Percentiles rank a stretch among this genome's conserved stretches.
phyloP scores from a whole-genome alignment of 1,284 basidiomycete species.

The Boletus semigastroideus region DNA sequence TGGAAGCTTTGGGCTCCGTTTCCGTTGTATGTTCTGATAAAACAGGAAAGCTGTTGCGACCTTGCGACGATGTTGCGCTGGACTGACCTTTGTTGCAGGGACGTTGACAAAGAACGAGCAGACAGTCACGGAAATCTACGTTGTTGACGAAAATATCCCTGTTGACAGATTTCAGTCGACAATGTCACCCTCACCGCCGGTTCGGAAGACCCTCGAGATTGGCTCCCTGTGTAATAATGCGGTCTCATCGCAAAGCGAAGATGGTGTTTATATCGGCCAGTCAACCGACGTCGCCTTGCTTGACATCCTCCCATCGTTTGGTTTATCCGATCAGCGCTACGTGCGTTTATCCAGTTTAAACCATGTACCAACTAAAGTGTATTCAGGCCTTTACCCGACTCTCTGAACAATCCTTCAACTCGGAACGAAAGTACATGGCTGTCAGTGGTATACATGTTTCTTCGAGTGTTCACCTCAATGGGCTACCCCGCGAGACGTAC shows the following conservation, averaged over 20 bases:
- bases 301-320: slow-evolving; percentile 76
- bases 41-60: slow-evolving; percentile 59
- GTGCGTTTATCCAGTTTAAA: slow-evolving; percentile 41
- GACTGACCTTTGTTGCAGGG: slow-evolving; percentile 46
- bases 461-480: slow-evolving; percentile 36
- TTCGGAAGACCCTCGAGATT: slow-evolving; percentile 63
- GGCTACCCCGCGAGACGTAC: slow-evolving; percentile 64
- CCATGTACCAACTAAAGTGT: slow-evolving; percentile 7
- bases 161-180: slow-evolving; percentile 48
- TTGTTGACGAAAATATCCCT: slow-evolving; percentile 78
- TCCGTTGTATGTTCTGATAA: slow-evolving; percentile 98
- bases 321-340: slow-evolving; percentile 67
- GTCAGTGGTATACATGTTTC: slow-evolving; percentile 68
- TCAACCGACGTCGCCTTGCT: slow-evolving; percentile 93
- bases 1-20: slow-evolving; percentile 92
- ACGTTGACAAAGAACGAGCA: slow-evolving; percentile 96
- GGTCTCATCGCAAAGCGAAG: slow-evolving; percentile 61
- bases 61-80: background rate
- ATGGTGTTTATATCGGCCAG: slow-evolving; percentile 81
- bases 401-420: slow-evolving; percentile 87
- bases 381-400: slow-evolving; percentile 70
- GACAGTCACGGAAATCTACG: slow-evolving; percentile 87
- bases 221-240: slow-evolving; percentile 77
- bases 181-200: slow-evolving; percentile 47
- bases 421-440: slow-evolving; percentile 91